These are phyloP conservation scores for Chalciporus chontae DNA, from an alignment of 768 basidiomycete species.

Conservation along the genomic window DNA sequence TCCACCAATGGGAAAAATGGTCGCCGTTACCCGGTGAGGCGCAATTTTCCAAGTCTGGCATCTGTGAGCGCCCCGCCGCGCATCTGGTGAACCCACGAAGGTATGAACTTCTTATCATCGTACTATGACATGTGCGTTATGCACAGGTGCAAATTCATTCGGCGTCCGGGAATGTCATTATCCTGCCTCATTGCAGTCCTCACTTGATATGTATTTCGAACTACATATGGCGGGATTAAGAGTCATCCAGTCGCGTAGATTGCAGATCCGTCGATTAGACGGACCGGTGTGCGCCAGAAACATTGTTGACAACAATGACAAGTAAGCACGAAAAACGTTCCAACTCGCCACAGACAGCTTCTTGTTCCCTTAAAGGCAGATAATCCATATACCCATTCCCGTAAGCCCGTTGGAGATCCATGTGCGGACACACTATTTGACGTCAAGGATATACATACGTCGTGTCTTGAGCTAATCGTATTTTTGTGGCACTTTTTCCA, in stretches of 20 bases:
- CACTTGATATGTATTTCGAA: neutral
- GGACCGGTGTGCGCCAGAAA: neutral
- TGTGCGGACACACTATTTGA: neutral
- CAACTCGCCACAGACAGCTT: neutral
- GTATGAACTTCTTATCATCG: slow-evolving; percentile 10
- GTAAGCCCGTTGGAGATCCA: neutral
- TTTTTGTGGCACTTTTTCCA: neutral
- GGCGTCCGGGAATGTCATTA: slow-evolving; percentile 16
- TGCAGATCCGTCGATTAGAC: slow-evolving; percentile 13
- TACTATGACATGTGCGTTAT: slow-evolving; percentile 6
- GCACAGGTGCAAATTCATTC: slow-evolving; percentile 5
- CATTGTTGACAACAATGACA: slow-evolving; percentile 2
- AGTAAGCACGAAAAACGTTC: neutral
- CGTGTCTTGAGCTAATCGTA: neutral
- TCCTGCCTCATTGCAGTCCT: slow-evolving; percentile 10
- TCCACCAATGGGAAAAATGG: slow-evolving; percentile 9
- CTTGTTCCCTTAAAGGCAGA: neutral
- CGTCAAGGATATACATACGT: neutral
- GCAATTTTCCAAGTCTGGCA: slow-evolving; percentile 18
- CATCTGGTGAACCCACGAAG: slow-evolving; percentile 16
- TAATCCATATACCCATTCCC: neutral
- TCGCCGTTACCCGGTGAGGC: slow-evolving; percentile 24
- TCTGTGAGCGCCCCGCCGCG: slow-evolving; percentile 3
- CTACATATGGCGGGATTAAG: neutral
- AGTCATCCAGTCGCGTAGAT: slow-evolving; percentile 12